A percentile compares a stretch with the other conserved stretches of the same genome.
These are phyloP conservation scores for Candida nitratophila DNA, from an alignment of 805 yeast species.

Conservation along the genomic window DNA sequence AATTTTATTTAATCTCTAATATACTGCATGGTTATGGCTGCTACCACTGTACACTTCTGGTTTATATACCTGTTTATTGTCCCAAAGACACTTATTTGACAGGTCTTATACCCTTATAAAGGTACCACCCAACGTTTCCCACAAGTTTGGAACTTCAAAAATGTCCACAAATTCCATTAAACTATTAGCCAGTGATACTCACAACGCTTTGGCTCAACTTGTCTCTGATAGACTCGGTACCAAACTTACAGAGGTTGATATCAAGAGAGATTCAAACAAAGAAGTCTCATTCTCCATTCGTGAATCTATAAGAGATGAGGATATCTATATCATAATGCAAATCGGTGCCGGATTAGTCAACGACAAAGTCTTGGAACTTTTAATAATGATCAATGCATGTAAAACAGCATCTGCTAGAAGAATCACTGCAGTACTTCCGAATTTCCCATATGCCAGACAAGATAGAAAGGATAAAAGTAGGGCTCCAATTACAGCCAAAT, in stretches of 20 bases:
- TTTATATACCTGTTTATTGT: too few relatives aligned
- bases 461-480: constrained; percentile 80
- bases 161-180: constrained; percentile 74
- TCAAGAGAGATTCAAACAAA: constrained; percentile 61
- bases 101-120: too few relatives aligned
- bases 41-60: too few relatives aligned
- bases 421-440: constrained; percentile 77
- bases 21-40: too few relatives aligned
- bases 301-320: constrained; percentile 82
- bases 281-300: constrained; percentile 74
- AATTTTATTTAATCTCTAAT: too few relatives aligned
- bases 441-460: constrained; percentile 84
- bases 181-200: constrained; percentile 60
- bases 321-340: constrained; percentile 71
- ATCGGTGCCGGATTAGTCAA: constrained; percentile 74
- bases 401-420: constrained; percentile 78
- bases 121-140: too few relatives aligned
- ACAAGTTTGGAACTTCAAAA: background rate
- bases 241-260: constrained; percentile 52
- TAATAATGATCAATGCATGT: constrained; percentile 78
- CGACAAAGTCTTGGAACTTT: constrained; percentile 65
- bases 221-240: constrained; percentile 57
- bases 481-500: constrained; percentile 81
- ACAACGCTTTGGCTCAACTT: constrained; percentile 62
- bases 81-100: too few relatives aligned